Evolutionary conservation across 306 rosid species (phyloP), one percentile per base, ranked within the genome.

Genomic region (Castanea crenata): DNA sequence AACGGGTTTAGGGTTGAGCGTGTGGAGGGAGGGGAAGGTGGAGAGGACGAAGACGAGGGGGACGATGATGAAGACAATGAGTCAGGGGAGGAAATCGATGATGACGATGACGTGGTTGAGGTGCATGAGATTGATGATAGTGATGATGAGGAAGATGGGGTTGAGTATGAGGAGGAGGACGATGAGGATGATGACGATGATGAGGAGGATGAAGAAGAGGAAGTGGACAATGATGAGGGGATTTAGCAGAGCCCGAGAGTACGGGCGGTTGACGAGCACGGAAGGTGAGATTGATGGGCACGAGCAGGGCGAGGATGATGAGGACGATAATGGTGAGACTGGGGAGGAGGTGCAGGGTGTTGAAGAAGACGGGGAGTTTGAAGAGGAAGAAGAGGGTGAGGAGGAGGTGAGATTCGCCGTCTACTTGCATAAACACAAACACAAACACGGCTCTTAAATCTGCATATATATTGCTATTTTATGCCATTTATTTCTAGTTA

Each of bases 231-330:
- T 69, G 97, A 90, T 73, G 98, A 93, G 59, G 97, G 59, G 92
- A 80, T 76, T 32, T 89, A 32, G 92, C 88, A 0, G 95, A 65
- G 61, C 94, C 92, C 0, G 91, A 89, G 87, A 86, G 92, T 76
- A 85, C 93, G 5, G 93, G 19, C 49, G 90, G 63, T 76, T 93
- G 86, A 52, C 88, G 5, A 87, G 92, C 81, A 78, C 95, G 0
- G 98, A 93, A 32, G 98, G 98, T 1, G 98, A 93, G 86, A 93
- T 93, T 65, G 98, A 93, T 81, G 98, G 95, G 21, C 98, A 93
- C 18, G 98, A 93, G 64, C 97, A 93, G 76, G 97, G 98, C 15
- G 97, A 93, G 88, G 97, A 91, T 81, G 97, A 85, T 9, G 98
- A 91, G 41, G 97, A 93, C 78, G 98, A 91, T 61, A 89, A 87